These are phyloP conservation scores for Dactylis glomerata DNA, from an alignment of 176 grass and related monocot genomes.

Conservation along the genomic window DNA sequence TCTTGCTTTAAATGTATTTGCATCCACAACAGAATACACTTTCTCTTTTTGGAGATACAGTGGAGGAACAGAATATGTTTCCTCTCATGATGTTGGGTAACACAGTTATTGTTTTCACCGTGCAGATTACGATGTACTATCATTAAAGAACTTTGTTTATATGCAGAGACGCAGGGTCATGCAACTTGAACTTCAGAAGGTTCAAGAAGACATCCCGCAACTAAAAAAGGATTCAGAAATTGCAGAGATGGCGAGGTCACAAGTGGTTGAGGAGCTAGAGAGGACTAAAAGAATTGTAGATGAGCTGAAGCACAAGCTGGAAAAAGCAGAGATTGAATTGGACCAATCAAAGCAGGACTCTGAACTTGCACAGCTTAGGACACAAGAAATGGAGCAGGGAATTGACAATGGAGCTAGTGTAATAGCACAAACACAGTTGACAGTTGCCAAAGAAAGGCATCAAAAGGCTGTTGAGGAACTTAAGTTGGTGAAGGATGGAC, in stretches of 20 bases:
- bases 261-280: slow-evolving; percentile 57
- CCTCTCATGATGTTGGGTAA: not conserved
- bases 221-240: slow-evolving; percentile 51
- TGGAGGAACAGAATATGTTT: not conserved
- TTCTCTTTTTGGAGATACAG: not conserved
- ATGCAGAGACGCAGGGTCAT: slow-evolving; percentile 55
- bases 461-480: slow-evolving; percentile 70
- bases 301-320: slow-evolving; percentile 75
- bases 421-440: slow-evolving; percentile 58
- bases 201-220: slow-evolving; percentile 60
- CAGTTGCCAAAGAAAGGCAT: slow-evolving; percentile 64
- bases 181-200: slow-evolving; percentile 69
- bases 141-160: slow-evolving; percentile 19
- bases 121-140: slow-evolving; percentile 10
- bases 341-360: slow-evolving; percentile 86
- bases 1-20: slow-evolving; percentile 14
- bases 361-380: slow-evolving; percentile 66
- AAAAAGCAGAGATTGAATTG: slow-evolving; percentile 69
- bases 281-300: slow-evolving; percentile 54
- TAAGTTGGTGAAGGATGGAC: slow-evolving; percentile 47
- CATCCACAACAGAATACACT: not conserved
- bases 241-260: slow-evolving; percentile 54
- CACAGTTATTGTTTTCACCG: not conserved
- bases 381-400: slow-evolving; percentile 72
- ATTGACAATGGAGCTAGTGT: slow-evolving; percentile 69